A percentile compares a stretch with the other conserved stretches of the same genome.
These are phyloP conservation scores for Xylaria sp. DNA, from an alignment of 2,329 filamentous ascomycete species.

Conservation along the genomic window DNA sequence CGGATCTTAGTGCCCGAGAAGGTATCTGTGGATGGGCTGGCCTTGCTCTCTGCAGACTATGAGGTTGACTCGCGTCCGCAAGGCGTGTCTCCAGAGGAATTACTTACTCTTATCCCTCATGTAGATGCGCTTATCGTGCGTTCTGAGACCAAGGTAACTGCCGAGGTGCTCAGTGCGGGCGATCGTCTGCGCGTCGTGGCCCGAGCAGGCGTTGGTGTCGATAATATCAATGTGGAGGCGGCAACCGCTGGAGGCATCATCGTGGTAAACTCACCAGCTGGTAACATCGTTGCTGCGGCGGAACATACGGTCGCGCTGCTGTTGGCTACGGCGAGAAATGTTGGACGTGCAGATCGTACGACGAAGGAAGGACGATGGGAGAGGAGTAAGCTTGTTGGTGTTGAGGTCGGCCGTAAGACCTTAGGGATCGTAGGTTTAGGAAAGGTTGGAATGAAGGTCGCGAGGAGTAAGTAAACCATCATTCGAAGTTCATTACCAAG, in stretches of 20 bases:
- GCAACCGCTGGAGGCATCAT: constrained; percentile 77
- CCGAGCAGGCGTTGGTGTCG: constrained; percentile 79
- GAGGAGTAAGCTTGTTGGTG: constrained; percentile 73
- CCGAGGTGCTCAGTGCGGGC: constrained; percentile 65
- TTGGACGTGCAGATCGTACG: constrained; percentile 71
- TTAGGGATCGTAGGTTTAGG: constrained; percentile 79
- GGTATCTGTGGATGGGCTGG: constrained; percentile 77
- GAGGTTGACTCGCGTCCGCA: constrained; percentile 71
- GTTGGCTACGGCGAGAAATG: constrained; percentile 74
- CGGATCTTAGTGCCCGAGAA: constrained; percentile 78
- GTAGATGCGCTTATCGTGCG: constrained; percentile 82
- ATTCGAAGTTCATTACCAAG: neutral
- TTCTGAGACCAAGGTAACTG: constrained; percentile 81
- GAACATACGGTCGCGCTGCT: constrained; percentile 79
- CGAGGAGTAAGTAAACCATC: constrained; percentile 42
- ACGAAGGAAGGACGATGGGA: constrained; percentile 79
- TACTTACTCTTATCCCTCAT: constrained; percentile 68
- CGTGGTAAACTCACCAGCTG: constrained; percentile 79
- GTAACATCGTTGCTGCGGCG: constrained; percentile 81
- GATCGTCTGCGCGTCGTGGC: constrained; percentile 78
- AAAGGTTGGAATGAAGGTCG: constrained; percentile 83
- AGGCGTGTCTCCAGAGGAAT: constrained; percentile 65
- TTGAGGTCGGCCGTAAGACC: constrained; percentile 79
- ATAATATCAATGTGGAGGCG: constrained; percentile 78
- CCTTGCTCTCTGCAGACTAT: constrained; percentile 68